Conservation (phyloP, 352 stramenopile species). For the Blastocystis sp. region DNA sequence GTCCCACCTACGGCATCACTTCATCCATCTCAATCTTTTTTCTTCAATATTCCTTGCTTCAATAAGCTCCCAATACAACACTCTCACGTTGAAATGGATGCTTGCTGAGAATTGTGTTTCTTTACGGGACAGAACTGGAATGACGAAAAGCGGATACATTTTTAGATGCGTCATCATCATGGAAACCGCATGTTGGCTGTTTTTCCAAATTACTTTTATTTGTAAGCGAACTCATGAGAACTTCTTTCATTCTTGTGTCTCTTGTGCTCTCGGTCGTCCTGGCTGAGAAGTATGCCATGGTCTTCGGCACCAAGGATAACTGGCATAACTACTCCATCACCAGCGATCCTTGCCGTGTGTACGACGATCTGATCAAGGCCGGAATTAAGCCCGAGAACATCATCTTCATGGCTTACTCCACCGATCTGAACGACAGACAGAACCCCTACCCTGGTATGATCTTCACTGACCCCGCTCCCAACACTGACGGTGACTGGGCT, state of each 20-base stretch:
- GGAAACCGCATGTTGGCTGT: no score
- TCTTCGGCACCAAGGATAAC: slow-evolving; percentile 38
- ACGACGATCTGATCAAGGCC: slow-evolving; percentile 10
- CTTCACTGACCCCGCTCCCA: slow-evolving; percentile 41
- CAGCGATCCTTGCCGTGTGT: slow-evolving; percentile 59
- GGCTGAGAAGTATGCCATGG: slow-evolving; percentile 68
- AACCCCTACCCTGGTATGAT: slow-evolving; percentile 58
- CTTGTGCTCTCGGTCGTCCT: slow-evolving; percentile 2
- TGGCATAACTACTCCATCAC: slow-evolving; percentile 67
- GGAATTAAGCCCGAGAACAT: slow-evolving; percentile 61
- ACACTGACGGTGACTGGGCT: neutral
- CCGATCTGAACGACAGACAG: neutral
- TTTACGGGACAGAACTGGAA: no score
- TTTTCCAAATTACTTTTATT: neutral
- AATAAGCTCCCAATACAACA: no score
- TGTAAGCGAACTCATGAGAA: slow-evolving; percentile 49
- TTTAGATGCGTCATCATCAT: no score
- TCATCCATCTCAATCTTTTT: no score
- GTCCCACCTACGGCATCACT: no score
- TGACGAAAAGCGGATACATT: no score
- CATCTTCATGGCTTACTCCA: slow-evolving; percentile 54
- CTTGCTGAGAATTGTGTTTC: no score
- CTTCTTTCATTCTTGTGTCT: slow-evolving; percentile 6
- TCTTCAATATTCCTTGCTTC: no score
- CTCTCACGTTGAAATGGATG: no score